Percentiles rank a stretch among this genome's conserved stretches.
Evolutionary conservation across 1,284 basidiomycete species (phyloP).

Genomic region (Salmacisia buchloeana): DNA sequence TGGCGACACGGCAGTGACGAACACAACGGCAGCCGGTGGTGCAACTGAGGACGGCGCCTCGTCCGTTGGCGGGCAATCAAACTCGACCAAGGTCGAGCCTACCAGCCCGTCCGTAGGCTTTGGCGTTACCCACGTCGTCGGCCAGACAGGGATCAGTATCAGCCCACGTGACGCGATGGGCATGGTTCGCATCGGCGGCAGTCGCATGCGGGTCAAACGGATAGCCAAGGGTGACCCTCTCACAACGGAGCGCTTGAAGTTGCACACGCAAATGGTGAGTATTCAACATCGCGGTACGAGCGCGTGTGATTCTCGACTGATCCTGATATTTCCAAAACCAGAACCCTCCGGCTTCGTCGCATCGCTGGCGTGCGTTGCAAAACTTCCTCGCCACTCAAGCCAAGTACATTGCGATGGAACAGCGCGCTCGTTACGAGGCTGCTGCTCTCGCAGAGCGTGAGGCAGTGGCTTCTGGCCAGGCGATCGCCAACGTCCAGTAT

Average conservation of each 20-base stretch:
- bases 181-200: constrained; percentile 26
- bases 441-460: background rate
- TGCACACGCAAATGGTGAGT: constrained; percentile 78
- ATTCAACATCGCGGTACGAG: background rate
- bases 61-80: background rate
- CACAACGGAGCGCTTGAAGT: constrained; percentile 60
- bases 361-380: constrained; percentile 56
- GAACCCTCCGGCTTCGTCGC: constrained; percentile 56
- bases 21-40: background rate
- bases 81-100: constrained; percentile 1
- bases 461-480: background rate
- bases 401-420: constrained; percentile 53
- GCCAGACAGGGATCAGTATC: constrained; percentile 5
- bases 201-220: constrained; percentile 57
- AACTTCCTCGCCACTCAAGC: constrained; percentile 56
- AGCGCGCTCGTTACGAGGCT: constrained; percentile 31
- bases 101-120: background rate
- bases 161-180: constrained; percentile 7
- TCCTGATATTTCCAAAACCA: constrained; percentile 19
- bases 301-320: background rate
- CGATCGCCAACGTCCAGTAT: constrained; percentile 8
- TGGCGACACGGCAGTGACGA: constrained; percentile 10
- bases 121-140: background rate
- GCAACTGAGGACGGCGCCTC: background rate
- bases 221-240: constrained; percentile 51